phyloP scores from a whole-genome alignment of 228 moss, liverwort and hornwort species.

The Sphagnum magellanicum region DNA sequence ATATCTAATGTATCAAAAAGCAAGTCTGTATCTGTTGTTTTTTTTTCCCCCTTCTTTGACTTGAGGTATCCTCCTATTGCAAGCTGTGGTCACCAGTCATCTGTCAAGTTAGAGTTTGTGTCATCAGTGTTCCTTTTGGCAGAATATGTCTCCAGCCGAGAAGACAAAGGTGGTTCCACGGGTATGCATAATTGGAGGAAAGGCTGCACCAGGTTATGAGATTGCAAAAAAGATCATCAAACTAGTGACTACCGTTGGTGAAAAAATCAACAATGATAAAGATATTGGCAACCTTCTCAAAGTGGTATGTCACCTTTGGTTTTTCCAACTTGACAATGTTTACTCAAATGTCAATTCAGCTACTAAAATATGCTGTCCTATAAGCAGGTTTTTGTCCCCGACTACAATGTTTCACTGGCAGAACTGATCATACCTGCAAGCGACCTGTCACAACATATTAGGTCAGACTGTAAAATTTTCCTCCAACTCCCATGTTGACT shows the following conservation, averaged over 20 bases:
- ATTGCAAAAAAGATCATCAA: conserved; percentile 86
- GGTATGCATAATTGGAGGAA: conserved; percentile 85
- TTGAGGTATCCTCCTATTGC: no score
- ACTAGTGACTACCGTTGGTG: conserved; percentile 63
- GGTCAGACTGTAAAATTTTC: conserved; percentile 26
- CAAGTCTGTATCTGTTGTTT: no score
- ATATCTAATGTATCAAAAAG: not conserved
- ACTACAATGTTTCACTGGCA: conserved; percentile 90
- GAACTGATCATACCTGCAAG: conserved; percentile 87
- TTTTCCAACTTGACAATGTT: not conserved
- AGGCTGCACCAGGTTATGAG: conserved; percentile 93
- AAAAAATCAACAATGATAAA: conserved; percentile 65
- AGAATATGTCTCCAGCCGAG: conserved; percentile 81
- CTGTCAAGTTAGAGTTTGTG: not conserved
- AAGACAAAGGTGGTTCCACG: conserved; percentile 76
- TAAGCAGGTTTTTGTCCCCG: conserved; percentile 77
- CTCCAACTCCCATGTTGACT: not conserved
- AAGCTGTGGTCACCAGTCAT: no score
- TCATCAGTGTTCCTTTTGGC: conserved; percentile 4
- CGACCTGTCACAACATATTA: conserved; percentile 93
- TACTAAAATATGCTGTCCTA: not conserved
- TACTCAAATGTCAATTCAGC: not conserved
- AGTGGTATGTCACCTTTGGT: conserved; percentile 45
- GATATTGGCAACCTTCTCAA: conserved; percentile 81
- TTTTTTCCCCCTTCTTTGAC: not conserved